Percentiles rank a stretch among this genome's conserved stretches.
Evolutionary conservation across 2,329 filamentous ascomycete species (phyloP).

Genomic region (Alternaria sp.): DNA sequence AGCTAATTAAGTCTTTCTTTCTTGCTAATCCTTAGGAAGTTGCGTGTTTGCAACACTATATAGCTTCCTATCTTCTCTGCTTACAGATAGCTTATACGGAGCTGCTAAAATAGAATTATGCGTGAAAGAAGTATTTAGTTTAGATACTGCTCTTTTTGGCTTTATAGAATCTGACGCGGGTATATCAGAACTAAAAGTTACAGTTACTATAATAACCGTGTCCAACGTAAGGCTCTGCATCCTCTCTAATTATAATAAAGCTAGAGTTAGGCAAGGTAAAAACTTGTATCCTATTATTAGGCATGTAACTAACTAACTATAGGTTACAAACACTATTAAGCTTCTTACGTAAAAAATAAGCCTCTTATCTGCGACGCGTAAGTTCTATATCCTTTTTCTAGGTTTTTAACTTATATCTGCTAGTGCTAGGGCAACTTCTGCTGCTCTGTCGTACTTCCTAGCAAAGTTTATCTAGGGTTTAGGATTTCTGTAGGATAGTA

Average conservation of each 20-base stretch:
- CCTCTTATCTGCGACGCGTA: slow-evolving; percentile 21
- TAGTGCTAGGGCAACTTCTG: slow-evolving; percentile 25
- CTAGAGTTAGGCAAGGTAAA: slow-evolving; percentile 14
- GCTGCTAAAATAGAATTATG: slow-evolving; percentile 51
- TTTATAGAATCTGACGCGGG: background rate
- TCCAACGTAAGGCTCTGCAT: slow-evolving; percentile 20
- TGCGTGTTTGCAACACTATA: slow-evolving; percentile 11
- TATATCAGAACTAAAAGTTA: slow-evolving; percentile 21
- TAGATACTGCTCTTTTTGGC: slow-evolving; percentile 19
- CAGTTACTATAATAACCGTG: slow-evolving; percentile 25
- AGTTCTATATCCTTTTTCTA: slow-evolving; percentile 4
- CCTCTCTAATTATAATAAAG: slow-evolving; percentile 30
- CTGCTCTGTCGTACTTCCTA: slow-evolving; percentile 24
- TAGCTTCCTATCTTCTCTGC: slow-evolving; percentile 46
- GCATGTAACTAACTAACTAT: background rate
- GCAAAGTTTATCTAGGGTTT: slow-evolving; percentile 26
- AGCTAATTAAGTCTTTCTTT: slow-evolving; percentile 15
- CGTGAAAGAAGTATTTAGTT: slow-evolving; percentile 20
- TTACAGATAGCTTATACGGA: slow-evolving; percentile 26
- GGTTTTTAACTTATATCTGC: background rate
- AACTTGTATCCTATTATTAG: background rate
- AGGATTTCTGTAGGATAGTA: slow-evolving; percentile 21
- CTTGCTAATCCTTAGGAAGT: background rate
- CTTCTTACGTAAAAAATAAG: slow-evolving; percentile 17
- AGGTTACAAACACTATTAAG: slow-evolving; percentile 25